Percentiles rank a stretch among this genome's conserved stretches.
phyloP scores from a whole-genome alignment of 106 monocot genomes.

The Posidonia australis region DNA sequence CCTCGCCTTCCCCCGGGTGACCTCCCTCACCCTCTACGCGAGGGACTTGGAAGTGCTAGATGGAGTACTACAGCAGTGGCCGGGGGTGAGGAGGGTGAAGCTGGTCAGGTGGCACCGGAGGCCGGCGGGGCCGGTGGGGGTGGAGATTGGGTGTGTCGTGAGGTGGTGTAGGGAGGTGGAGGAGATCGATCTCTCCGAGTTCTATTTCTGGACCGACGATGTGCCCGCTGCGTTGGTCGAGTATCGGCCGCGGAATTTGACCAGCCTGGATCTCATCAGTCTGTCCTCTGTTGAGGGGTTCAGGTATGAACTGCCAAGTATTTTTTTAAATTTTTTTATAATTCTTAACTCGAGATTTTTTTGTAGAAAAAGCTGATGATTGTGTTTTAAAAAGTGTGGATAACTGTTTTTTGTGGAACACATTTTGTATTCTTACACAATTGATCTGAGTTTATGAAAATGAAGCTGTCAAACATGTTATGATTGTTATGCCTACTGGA shows the following conservation, averaged over 20 bases:
- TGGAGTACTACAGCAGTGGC: constrained; percentile 34
- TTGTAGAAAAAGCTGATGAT: too few relatives aligned
- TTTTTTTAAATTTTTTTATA: too few relatives aligned
- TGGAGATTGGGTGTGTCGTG: constrained; percentile 27
- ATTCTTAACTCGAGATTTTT: too few relatives aligned
- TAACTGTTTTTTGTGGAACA: too few relatives aligned
- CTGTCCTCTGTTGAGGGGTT: constrained; percentile 50
- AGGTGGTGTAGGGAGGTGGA: too few relatives aligned
- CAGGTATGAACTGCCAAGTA: constrained; percentile 5
- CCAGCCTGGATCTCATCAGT: constrained; percentile 44
- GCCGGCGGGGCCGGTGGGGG: constrained; percentile 26
- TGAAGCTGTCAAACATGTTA: too few relatives aligned
- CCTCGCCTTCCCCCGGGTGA: constrained; percentile 46
- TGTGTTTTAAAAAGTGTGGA: too few relatives aligned
- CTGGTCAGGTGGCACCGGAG: constrained; percentile 92
- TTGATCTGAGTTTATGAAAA: too few relatives aligned
- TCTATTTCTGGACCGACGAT: constrained; percentile 98
- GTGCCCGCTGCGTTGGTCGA: constrained; percentile 37
- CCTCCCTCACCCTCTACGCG: constrained; percentile 51
- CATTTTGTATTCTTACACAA: too few relatives aligned
- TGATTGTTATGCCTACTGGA: too few relatives aligned
- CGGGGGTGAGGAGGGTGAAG: constrained; percentile 26
- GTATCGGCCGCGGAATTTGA: constrained; percentile 23
- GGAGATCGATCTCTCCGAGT: constrained; percentile 47
- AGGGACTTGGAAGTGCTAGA: constrained; percentile 34